Conservation (phyloP, 2,329 filamentous ascomycete genomes). For the Diaporthe batatas region DNA sequence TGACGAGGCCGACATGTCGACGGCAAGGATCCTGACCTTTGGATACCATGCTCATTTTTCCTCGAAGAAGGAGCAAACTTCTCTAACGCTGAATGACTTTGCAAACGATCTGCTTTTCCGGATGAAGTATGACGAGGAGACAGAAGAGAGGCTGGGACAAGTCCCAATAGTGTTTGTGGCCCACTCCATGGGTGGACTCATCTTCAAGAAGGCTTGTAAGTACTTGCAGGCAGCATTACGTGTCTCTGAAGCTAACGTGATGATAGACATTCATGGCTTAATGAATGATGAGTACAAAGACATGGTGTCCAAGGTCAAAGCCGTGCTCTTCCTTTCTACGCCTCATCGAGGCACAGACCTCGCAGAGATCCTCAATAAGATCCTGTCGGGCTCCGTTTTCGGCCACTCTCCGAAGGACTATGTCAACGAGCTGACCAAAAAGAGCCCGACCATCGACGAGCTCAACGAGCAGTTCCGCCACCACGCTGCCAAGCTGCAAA, state of each 20-base stretch:
- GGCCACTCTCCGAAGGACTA: constrained; percentile 46
- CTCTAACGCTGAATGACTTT: constrained; percentile 45
- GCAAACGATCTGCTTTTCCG: constrained; percentile 46
- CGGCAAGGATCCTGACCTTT: constrained; percentile 45
- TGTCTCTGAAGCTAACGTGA: neutral
- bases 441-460: constrained; percentile 45
- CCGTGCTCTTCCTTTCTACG: constrained; percentile 47
- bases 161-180: constrained; percentile 47
- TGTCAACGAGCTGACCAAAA: constrained; percentile 46
- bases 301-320: constrained; percentile 43
- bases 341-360: constrained; percentile 47
- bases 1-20: constrained; percentile 38
- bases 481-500: constrained; percentile 46
- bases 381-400: constrained; percentile 42
- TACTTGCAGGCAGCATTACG: neutral
- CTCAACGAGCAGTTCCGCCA: constrained; percentile 54
- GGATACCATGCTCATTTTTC: constrained; percentile 47
- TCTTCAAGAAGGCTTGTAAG: constrained; percentile 45
- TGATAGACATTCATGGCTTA: constrained; percentile 43
- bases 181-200: constrained; percentile 47
- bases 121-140: constrained; percentile 44
- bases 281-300: constrained; percentile 45
- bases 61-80: constrained; percentile 39
- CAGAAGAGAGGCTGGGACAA: constrained; percentile 40
- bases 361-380: constrained; percentile 45